A percentile compares a stretch with the other conserved stretches of the same genome.
Conservation (phyloP, 179 eudicot species). For the Carnegiea gigantea region DNA sequence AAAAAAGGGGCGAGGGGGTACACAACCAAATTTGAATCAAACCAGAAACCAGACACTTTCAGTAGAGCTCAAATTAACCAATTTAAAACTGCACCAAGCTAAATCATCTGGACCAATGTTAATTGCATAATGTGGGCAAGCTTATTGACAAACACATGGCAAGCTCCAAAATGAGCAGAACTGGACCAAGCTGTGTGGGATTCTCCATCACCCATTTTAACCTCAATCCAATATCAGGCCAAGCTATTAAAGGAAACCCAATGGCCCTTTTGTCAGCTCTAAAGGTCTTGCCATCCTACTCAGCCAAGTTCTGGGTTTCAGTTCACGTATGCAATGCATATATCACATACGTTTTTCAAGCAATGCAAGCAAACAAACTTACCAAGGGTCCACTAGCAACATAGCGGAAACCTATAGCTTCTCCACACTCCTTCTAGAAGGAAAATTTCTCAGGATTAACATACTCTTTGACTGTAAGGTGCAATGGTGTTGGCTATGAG, state of each 20-base stretch:
- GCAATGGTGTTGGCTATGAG: conserved; percentile 93
- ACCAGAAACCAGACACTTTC: not conserved
- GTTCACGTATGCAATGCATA: not conserved
- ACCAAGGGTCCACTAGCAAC: conserved; percentile 99
- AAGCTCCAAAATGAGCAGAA: not conserved
- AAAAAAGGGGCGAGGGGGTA: too few relatives aligned
- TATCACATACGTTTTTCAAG: not conserved
- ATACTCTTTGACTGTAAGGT: conserved; percentile 94
- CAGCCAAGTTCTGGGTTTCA: not conserved
- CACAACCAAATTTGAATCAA: not conserved
- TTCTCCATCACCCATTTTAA: not conserved
- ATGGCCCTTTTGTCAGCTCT: not conserved
- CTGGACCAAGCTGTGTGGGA: not conserved
- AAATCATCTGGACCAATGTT: too few relatives aligned
- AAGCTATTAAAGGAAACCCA: not conserved
- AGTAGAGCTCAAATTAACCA: not conserved
- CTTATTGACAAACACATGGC: not conserved
- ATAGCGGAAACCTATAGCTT: conserved; percentile 88
- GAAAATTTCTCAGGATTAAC: conserved; percentile 84
- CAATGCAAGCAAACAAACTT: conserved; percentile 5
- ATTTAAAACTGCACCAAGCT: not conserved
- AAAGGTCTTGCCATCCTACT: conserved; percentile 1
- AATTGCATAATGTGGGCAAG: not conserved
- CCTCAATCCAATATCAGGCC: not conserved
- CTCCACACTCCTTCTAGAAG: conserved; percentile 92